phyloP scores from a whole-genome alignment of 805 yeast genomes.

The Candida tibetensis region DNA sequence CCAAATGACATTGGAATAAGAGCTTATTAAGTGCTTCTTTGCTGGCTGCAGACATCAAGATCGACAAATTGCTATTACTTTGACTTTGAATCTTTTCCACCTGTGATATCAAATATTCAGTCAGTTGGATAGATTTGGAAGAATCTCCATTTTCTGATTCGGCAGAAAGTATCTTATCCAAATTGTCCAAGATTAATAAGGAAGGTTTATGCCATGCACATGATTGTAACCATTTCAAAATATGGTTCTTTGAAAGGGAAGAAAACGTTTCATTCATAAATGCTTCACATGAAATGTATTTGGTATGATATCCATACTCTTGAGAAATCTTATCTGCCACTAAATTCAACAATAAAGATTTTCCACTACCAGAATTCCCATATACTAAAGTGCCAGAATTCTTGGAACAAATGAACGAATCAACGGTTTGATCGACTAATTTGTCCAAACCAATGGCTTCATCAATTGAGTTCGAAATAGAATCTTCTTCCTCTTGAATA shows the following conservation, averaged over 20 bases:
- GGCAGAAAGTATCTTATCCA: slow-evolving; percentile 69
- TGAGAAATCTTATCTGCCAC: slow-evolving; percentile 36
- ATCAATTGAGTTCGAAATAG: slow-evolving; percentile 2
- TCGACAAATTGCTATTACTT: slow-evolving; percentile 45
- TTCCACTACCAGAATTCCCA: slow-evolving; percentile 84
- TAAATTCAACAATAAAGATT: slow-evolving; percentile 52
- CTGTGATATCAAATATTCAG: slow-evolving; percentile 53
- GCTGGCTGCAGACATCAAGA: slow-evolving; percentile 62
- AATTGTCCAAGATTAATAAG: slow-evolving; percentile 69
- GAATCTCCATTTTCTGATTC: slow-evolving; percentile 62
- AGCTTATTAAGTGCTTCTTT: slow-evolving; percentile 62
- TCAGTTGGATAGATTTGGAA: slow-evolving; percentile 57
- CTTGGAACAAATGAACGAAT: slow-evolving; percentile 40
- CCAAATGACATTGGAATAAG: slow-evolving; percentile 64
- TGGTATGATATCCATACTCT: slow-evolving; percentile 44
- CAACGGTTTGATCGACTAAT: slow-evolving; percentile 37
- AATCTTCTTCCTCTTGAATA: slow-evolving; percentile 16
- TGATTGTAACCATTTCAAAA: slow-evolving; percentile 44
- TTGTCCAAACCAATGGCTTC: slow-evolving; percentile 58
- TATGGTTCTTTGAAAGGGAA: slow-evolving; percentile 42
- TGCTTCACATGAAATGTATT: slow-evolving; percentile 51
- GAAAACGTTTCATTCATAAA: slow-evolving; percentile 54
- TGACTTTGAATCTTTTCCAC: slow-evolving; percentile 45
- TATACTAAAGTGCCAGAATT: slow-evolving; percentile 58
- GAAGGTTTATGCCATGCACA: slow-evolving; percentile 80